A percentile compares a stretch with the other conserved stretches of the same genome.
These are phyloP conservation scores for Naganishia vaughanmartiniae DNA, from an alignment of 768 basidiomycete species.

Conservation along the genomic window DNA sequence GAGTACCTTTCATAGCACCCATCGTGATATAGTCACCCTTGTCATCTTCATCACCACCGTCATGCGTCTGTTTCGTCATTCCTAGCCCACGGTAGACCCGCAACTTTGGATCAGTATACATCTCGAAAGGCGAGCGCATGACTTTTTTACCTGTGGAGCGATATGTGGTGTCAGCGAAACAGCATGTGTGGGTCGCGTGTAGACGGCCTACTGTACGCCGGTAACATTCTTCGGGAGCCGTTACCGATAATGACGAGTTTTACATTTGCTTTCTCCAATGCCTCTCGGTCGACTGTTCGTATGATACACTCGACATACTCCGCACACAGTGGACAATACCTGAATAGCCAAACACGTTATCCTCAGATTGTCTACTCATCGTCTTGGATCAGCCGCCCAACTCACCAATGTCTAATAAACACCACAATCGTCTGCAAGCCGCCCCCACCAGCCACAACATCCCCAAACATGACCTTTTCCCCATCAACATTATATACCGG, in stretches of 20 bases:
- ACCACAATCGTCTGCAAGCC: slow-evolving; percentile 64
- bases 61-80: slow-evolving; percentile 62
- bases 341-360: neutral
- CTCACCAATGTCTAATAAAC: slow-evolving; percentile 79
- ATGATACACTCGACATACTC: slow-evolving; percentile 76
- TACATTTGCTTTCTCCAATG: slow-evolving; percentile 58
- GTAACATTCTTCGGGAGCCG: slow-evolving; percentile 72
- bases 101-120: slow-evolving; percentile 76
- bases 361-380: too few species aligned
- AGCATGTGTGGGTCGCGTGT: slow-evolving; percentile 51
- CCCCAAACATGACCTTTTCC: slow-evolving; percentile 64
- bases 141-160: slow-evolving; percentile 48
- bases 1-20: slow-evolving; percentile 65
- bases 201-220: slow-evolving; percentile 60
- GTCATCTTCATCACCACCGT: slow-evolving; percentile 56
- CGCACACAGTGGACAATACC: slow-evolving; percentile 69
- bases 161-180: neutral
- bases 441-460: slow-evolving; percentile 56
- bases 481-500: slow-evolving; percentile 69
- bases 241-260: slow-evolving; percentile 74
- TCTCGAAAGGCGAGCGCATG: slow-evolving; percentile 66
- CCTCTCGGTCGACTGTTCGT: slow-evolving; percentile 57
- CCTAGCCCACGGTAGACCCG: slow-evolving; percentile 71
- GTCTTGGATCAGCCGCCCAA: slow-evolving; percentile 53
- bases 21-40: slow-evolving; percentile 66